Conservation (phyloP, 1,284 basidiomycete genomes). For the Sphagnurus paluster region DNA sequence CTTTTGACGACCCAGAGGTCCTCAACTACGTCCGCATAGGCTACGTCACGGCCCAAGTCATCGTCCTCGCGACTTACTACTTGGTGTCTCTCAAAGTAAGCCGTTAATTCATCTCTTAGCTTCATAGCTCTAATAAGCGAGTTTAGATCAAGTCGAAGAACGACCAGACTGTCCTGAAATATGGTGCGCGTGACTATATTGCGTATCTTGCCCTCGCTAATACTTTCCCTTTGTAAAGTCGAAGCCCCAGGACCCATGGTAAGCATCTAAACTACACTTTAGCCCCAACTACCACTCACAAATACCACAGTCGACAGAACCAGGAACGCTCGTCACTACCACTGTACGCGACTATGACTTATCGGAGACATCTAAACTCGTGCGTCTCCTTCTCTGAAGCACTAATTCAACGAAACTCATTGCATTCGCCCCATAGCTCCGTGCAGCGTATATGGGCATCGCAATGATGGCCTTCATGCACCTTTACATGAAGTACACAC, state of each 20-base stretch:
- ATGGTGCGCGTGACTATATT: slow-evolving; percentile 50
- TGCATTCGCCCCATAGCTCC: slow-evolving; percentile 46
- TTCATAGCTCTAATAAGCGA: slow-evolving; percentile 25
- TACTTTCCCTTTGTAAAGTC: slow-evolving; percentile 40
- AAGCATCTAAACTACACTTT: slow-evolving; percentile 18
- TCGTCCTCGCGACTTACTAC: slow-evolving; percentile 77
- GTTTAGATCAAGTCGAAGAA: slow-evolving; percentile 95
- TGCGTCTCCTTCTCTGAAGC: slow-evolving; percentile 37
- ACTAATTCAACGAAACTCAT: background rate
- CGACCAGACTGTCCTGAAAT: slow-evolving; percentile 94
- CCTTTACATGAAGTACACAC: slow-evolving; percentile 86
- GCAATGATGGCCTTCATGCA: slow-evolving; percentile 92
- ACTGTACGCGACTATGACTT: slow-evolving; percentile 95
- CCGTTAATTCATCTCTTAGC: background rate
- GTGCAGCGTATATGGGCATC: slow-evolving; percentile 75
- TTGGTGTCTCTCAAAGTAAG: slow-evolving; percentile 66
- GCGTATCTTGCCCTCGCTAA: background rate
- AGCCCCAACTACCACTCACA: slow-evolving; percentile 2
- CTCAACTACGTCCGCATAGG: slow-evolving; percentile 83
- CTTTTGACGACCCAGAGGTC: slow-evolving; percentile 87
- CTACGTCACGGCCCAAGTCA: slow-evolving; percentile 76
- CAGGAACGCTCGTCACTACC: slow-evolving; percentile 85
- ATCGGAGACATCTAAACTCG: slow-evolving; percentile 83
- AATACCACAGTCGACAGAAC: slow-evolving; percentile 58
- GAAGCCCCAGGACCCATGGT: slow-evolving; percentile 65